Base-by-base conservation (phyloP, 768 basidiomycete genomes). In the Phanerochaete carnosa region DNA sequence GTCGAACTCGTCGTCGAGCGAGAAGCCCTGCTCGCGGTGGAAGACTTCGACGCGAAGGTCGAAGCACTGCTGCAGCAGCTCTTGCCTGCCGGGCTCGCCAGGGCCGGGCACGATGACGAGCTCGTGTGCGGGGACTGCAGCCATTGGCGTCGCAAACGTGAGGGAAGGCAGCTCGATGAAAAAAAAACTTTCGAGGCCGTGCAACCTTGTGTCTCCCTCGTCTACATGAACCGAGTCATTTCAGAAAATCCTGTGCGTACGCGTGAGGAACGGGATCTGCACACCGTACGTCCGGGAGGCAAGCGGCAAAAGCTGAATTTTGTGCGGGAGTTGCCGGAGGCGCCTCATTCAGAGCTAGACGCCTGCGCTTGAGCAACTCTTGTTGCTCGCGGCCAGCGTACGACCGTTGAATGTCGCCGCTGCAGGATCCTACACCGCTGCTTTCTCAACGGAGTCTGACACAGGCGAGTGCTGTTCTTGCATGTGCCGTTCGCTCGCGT, bases 1-100 rank as follows among this genome's bases (percentile, higher is more conserved):
- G 73, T 94, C 92, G 65, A 88, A 77, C 73, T 95, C 92, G 8
- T 77, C 79, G 53, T 92, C 89, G 23, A 89, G 74, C 47, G 89
- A 80, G 67, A 93, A 94, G 43, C 77, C 77, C 73, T 92, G 88
- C 71, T 90, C 86, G 66, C 74, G 73, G 65, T 81, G 77, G 70
- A 89, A 89, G 58, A 89, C 86, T 33, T 75, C 74, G 58, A 84
- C 79, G 61, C 84, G 74, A 55, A 92, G 77, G 65, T 81, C 75
- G 73, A 83, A 81, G 74, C 90, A 93, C 67, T 89, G 83, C 67
- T 88, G 79, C 11, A 80, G 75, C 59, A 90, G 82, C 61, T 71
- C 70, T 55, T 77, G 74, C 26, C 79, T 78, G 50, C 66, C 70
- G 3, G 64, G 50, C 61, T 77, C 72, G 47, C 75, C 79, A 13